Evolutionary conservation across 2,329 filamentous ascomycete species (phyloP), one percentile per base, ranked within the genome.

Genomic region (Epichloe festucae): DNA sequence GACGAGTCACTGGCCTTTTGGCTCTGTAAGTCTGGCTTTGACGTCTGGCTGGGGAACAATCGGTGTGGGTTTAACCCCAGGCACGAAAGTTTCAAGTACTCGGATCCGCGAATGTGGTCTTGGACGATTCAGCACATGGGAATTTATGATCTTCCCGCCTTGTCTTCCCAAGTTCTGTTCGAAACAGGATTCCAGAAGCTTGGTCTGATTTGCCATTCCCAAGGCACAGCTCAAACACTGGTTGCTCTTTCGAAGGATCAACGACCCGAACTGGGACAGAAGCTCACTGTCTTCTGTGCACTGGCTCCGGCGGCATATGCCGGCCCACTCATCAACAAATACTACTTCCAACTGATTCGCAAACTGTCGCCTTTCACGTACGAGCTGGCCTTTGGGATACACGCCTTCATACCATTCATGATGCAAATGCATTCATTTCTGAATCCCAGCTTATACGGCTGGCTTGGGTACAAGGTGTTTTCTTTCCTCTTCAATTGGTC

Each of bases 101-200:
- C 72, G 3, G 91, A 97, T 62, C 90, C 91, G 1, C 79, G 89
- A 34, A 94, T 96, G 87, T 96, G 91, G 91, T 82, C 84, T 41
- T 97, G 91, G 91, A 95, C 95, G 58, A 94, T 96, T 51, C 81
- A 87, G 0, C 88, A 95, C 62, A 94, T 96, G 86, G 91, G 89
- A 3, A 84, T 90, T 1, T 81, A 94, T 63, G 91, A 97, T 63
- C 75, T 97, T 3, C 78, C 90, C 0, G 89, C 90, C 0, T 75
- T 96, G 36, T 78, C 86, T 1, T 87, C 85, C 0, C 81, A 87
- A 5, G 87, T 96, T 1, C 74, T 95, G 2, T 76, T 75, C 40
- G 85, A 94, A 68, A 96, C 90, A 0, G 84, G 85, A 0, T 95
- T 94, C 60, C 73, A 79, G 15, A 93, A 91, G 64, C 73, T 95